Base-by-base conservation (phyloP, 352 stramenopile genomes). In the Sclerospora graminicola region DNA sequence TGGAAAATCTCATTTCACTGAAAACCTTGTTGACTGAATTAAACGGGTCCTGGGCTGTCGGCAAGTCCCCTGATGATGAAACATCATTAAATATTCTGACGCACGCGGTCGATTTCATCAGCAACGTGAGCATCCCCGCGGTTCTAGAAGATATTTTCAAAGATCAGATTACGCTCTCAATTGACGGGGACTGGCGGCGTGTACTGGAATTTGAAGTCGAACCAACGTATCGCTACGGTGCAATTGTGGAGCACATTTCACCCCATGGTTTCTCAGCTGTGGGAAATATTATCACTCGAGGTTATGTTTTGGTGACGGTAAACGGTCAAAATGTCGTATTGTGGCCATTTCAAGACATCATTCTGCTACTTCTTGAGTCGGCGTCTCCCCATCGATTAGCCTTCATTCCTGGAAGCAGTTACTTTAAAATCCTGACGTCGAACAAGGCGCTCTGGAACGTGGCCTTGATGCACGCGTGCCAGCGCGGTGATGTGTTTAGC, bases 361-460 rank as follows among this genome's bases (percentile, higher is more conserved):
- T 82, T 14, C 41, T 56, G 2, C 38, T 89, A 21, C 60, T 93
- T 14, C 64, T 79, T 11, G 63, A 75, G 40, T 89, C 82, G 11
- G 60, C 58, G 0, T 75, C 77, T 13, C 81, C 82, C 5, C 74
- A 90, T 61, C 67, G 79, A 23, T 52, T 93, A 20, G 79, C 78
- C 5, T 93, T 93, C 41, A 93, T 93, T 30, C 79, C 78, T n/a
- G 69, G 63, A 20, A 71, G 49, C 45, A 89, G 73, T 51, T 93
- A 93, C 49, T 89, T 89, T 57, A 89, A 89, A 42, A 93, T 93
- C 45, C 44, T 93, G 38, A 86, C 78, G 14, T 73, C 72, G 0
- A 90, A 86, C 57, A 93, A 93, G 51, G 83, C 82, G 26, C 37
- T 93, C 9, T 93, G 82, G 82, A 93, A 93, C 38, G 82, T 93